Base-by-base conservation (phyloP, 306 rosid genomes). In the Corylus avellana region DNA sequence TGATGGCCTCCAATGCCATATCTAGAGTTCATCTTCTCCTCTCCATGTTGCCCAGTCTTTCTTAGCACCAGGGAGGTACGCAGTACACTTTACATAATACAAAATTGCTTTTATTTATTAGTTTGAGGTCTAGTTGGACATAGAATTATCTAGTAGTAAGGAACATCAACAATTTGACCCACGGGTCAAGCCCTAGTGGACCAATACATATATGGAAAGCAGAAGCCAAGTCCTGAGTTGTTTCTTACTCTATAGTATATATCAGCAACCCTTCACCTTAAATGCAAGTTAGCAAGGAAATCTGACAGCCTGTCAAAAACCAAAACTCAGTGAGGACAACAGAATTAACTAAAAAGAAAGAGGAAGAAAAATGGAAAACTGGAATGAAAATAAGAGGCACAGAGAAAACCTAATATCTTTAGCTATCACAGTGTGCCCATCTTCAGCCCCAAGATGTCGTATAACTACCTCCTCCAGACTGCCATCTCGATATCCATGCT, bases 401-500 rank as follows among this genome's bases (percentile, higher is more conserved):
- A 82, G 39, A 62, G 70, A 77, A 81, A 17, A 95, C 99, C 97
- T 95, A 75, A 93, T 77, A 77, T 93, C 84, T 81, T 91, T 90
- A 47, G 99, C 96, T 83, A 96, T 96, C 79, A 96, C 92, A 4
- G 91, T 73, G 56, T 82, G 78, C 12, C 99, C 99, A 79, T 96
- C 98, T 77, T 90, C 93, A 73, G 94, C 92, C 73, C 97, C 98
- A 71, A 96, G 91, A 85, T 91, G 98, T 55, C 98, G 90, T 79
- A 96, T 75, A 68, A 74, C 92, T 42, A 88, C 94, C 86, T 93
- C 89, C 86, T 96, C 99, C 73, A 89, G 85, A 71, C 87, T 84
- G 68, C 98, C 99, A 85, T 96, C 96, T 49, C 89, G 87, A 78
- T 83, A 92, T 12, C 92, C 98, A 86, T 96, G 99, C 99, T 95